These are phyloP conservation scores for Erythrobasidium hasegawianum DNA, from an alignment of 1,284 basidiomycete species.

Conservation along the genomic window DNA sequence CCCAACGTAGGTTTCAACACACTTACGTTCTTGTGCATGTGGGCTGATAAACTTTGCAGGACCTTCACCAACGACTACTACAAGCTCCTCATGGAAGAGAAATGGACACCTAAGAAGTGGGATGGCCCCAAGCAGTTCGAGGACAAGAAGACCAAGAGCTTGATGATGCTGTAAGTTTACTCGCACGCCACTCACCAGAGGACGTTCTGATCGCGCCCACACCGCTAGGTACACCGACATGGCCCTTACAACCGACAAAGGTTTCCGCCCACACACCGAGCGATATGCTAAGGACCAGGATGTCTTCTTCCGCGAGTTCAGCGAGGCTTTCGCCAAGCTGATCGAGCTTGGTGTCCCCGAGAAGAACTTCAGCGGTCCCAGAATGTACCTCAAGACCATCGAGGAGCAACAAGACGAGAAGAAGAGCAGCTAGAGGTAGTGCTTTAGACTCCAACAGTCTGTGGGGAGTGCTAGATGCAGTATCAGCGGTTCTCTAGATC, in stretches of 20 bases:
- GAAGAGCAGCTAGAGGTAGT: neutral
- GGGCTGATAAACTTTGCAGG: conserved; percentile 51
- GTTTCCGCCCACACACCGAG: conserved; percentile 78
- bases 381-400: conserved; percentile 3
- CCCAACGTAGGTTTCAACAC: conserved; percentile 44
- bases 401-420: neutral
- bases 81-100: conserved; percentile 82
- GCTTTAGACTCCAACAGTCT: too few relatives aligned
- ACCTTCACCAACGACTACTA: conserved; percentile 87
- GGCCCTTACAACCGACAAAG: conserved; percentile 76
- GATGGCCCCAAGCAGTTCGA: conserved; percentile 73
- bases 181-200: conserved; percentile 1
- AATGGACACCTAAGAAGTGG: conserved; percentile 59
- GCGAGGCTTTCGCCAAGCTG: conserved; percentile 66
- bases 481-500: too few relatives aligned
- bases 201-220: neutral
- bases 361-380: conserved; percentile 59
- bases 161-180: conserved; percentile 81
- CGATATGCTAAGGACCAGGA: conserved; percentile 77
- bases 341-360: conserved; percentile 85
- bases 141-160: conserved; percentile 78
- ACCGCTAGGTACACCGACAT: conserved; percentile 61
- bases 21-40: conserved; percentile 36
- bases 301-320: conserved; percentile 87
- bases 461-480: too few relatives aligned